A percentile compares a stretch with the other conserved stretches of the same genome.
phyloP scores from a whole-genome alignment of 306 rosid species.

The Prunus salicina region DNA sequence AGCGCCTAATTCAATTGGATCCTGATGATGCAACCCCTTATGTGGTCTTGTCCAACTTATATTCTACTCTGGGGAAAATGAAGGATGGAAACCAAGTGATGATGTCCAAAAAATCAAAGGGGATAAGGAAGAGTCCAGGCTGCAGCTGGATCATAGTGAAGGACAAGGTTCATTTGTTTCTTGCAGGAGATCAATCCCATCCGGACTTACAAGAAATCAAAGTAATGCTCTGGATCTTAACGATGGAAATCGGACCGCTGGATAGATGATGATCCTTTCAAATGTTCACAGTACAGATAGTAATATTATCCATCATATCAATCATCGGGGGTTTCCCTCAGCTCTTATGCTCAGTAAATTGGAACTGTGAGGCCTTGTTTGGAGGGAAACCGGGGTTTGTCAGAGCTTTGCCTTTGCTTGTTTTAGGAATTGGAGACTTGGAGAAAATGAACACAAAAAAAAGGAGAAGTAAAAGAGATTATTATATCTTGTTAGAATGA shows the following conservation, averaged over 20 bases:
- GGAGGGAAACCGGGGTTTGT: background rate
- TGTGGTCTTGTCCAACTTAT: slow-evolving; percentile 61
- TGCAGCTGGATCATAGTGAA: slow-evolving; percentile 71
- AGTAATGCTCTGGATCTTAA: slow-evolving; percentile 26
- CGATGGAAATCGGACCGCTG: slow-evolving; percentile 37
- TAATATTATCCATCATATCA: no score
- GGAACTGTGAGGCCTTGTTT: background rate
- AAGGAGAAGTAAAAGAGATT: no score
- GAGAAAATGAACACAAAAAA: no score
- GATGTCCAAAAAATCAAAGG: slow-evolving; percentile 44
- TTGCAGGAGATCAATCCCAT: slow-evolving; percentile 54
- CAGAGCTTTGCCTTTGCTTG: background rate
- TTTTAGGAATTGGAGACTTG: background rate
- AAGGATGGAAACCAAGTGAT: slow-evolving; percentile 45
- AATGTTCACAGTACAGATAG: background rate
- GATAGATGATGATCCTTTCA: background rate
- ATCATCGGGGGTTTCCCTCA: background rate
- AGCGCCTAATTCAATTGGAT: slow-evolving; percentile 48
- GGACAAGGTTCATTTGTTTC: slow-evolving; percentile 56
- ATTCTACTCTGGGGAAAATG: slow-evolving; percentile 51
- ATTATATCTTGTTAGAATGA: no score
- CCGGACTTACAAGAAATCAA: slow-evolving; percentile 35
- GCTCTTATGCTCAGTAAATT: background rate
- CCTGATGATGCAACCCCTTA: slow-evolving; percentile 79
- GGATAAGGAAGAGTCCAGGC: slow-evolving; percentile 67